Percentiles rank a stretch among this genome's conserved stretches.
These are phyloP conservation scores for Euphrasia confusa DNA, from an alignment of 257 asterid species.

Conservation along the genomic window DNA sequence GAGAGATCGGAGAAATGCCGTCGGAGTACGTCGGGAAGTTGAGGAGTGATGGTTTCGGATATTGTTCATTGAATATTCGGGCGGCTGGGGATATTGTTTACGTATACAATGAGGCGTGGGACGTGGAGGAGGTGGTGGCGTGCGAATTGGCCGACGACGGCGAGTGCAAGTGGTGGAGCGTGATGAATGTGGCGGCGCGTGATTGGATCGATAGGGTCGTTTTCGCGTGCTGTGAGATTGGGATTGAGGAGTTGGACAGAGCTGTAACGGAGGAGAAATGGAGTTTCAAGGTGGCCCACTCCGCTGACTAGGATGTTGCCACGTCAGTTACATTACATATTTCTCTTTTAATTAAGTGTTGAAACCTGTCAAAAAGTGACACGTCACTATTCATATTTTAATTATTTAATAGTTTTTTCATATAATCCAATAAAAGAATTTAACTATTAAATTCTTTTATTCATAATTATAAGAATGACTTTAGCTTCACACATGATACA, in stretches of 20 bases:
- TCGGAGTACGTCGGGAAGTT: neutral
- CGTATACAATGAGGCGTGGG: conserved; percentile 17
- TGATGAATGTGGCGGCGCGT: conserved; percentile 49
- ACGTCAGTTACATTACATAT: no score
- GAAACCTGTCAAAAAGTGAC: no score
- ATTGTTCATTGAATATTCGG: neutral
- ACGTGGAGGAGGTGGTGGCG: conserved; percentile 54
- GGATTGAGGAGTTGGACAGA: conserved; percentile 42
- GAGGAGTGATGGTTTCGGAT: neutral
- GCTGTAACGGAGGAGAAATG: neutral
- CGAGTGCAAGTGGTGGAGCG: neutral
- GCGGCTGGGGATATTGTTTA: conserved; percentile 24
- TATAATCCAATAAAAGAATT: no score
- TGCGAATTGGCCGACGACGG: conserved; percentile 44
- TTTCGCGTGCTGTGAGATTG: conserved; percentile 43
- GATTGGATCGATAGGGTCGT: conserved; percentile 35
- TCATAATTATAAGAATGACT: no score
- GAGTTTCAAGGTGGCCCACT: conserved; percentile 20
- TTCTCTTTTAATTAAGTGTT: no score
- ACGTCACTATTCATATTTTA: no score
- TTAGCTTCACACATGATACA: no score
- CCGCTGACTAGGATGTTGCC: neutral
- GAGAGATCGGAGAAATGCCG: neutral
- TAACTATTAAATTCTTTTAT: no score
- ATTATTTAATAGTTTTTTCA: no score